phyloP scores from a whole-genome alignment of 345 rosid genomes.

The Salix purpurea region DNA sequence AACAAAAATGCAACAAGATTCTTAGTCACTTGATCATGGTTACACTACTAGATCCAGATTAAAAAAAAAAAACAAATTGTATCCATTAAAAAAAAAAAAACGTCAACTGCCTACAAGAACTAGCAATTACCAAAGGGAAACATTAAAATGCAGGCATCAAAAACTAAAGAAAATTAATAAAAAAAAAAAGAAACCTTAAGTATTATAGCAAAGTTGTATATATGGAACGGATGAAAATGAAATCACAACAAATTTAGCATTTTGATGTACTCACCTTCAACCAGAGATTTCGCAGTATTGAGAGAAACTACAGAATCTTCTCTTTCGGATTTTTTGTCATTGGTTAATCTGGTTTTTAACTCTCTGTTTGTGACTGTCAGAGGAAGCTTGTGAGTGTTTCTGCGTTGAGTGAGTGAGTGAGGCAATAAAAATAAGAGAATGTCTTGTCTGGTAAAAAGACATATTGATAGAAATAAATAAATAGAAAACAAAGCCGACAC shows the following conservation, averaged over 20 bases:
- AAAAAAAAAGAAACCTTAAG: not conserved
- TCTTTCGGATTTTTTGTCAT: not conserved
- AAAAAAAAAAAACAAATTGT: not conserved
- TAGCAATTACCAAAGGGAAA: slow-evolving; percentile 11
- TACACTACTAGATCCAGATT: slow-evolving; percentile 35
- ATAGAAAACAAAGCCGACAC: not conserved
- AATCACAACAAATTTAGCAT: not conserved
- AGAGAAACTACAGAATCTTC: not conserved
- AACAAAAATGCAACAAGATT: not conserved
- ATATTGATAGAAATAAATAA: not conserved
- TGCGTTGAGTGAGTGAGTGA: slow-evolving; percentile 8
- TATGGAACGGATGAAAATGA: not conserved
- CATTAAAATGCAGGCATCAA: slow-evolving; percentile 36
- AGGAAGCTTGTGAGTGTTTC: not conserved
- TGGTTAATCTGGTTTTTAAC: not conserved
- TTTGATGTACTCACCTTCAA: not conserved
- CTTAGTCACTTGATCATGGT: not conserved
- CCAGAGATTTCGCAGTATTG: slow-evolving; percentile 13
- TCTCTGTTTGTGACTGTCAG: not conserved
- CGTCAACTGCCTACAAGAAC: slow-evolving; percentile 1
- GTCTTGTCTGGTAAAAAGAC: not conserved
- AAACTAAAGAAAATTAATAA: slow-evolving; percentile 1
- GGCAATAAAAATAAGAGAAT: not conserved
- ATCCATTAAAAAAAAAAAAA: not conserved
- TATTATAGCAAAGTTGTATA: not conserved